A percentile compares a stretch with the other conserved stretches of the same genome.
Conservation (phyloP, 2,329 filamentous ascomycete species). For the Penicillium sp. region DNA sequence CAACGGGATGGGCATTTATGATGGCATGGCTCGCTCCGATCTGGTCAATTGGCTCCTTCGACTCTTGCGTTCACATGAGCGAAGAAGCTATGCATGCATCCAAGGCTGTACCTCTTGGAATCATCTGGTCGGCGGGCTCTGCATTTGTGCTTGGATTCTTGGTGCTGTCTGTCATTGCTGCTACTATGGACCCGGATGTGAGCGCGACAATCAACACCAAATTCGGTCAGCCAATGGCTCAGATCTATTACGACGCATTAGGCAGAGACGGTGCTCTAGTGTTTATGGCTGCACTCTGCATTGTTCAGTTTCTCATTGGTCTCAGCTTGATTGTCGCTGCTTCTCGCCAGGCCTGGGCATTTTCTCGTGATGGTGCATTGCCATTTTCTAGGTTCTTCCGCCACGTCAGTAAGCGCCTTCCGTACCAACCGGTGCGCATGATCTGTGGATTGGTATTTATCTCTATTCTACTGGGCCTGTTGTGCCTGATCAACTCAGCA, state of each 20-base stretch:
- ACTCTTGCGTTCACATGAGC: conserved; percentile 59
- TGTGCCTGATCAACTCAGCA: conserved; percentile 58
- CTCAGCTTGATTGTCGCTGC: conserved; percentile 58
- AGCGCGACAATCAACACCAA: conserved; percentile 47
- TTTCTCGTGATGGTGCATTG: conserved; percentile 60
- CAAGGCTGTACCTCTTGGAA: conserved; percentile 59
- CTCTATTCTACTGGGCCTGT: conserved; percentile 54
- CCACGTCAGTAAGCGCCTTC: conserved; percentile 54
- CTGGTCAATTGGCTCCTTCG: conserved; percentile 57
- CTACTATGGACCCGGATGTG: conserved; percentile 54
- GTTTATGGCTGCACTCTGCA: conserved; percentile 59
- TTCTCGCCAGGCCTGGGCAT: conserved; percentile 62
- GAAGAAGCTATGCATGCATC: conserved; percentile 62
- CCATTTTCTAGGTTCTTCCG: conserved; percentile 60
- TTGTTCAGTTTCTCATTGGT: conserved; percentile 63
- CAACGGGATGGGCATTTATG: conserved; percentile 59
- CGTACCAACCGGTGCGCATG: conserved; percentile 57
- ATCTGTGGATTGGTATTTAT: conserved; percentile 55
- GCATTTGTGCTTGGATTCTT: conserved; percentile 52
- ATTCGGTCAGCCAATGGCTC: conserved; percentile 61
- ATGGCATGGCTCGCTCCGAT: conserved; percentile 61
- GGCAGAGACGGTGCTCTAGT: conserved; percentile 59
- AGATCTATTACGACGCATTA: conserved; percentile 61
- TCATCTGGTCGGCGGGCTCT: conserved; percentile 46
- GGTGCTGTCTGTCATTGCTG: conserved; percentile 57